A percentile compares a stretch with the other conserved stretches of the same genome.
These are phyloP conservation scores for Cladosporium colombiae DNA, from an alignment of 2,329 filamentous ascomycete genomes.

Conservation along the genomic window DNA sequence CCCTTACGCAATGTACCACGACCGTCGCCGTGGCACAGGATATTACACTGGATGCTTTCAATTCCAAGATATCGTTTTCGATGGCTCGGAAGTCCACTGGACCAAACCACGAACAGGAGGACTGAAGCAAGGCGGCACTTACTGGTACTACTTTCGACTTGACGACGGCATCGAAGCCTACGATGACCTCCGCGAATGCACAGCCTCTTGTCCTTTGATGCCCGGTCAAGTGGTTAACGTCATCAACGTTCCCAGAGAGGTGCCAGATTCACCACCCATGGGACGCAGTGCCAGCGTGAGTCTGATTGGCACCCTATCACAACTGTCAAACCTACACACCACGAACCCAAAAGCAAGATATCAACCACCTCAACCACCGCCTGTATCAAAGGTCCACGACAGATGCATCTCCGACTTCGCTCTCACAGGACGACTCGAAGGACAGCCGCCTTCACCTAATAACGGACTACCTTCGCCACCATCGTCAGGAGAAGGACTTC, in stretches of 20 bases:
- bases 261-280: constrained; percentile 30
- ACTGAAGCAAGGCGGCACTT: constrained; percentile 87
- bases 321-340: constrained; percentile 26
- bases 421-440: constrained; percentile 31
- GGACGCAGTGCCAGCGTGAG: constrained; percentile 35
- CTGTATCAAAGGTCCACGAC: constrained; percentile 33
- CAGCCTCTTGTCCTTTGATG: constrained; percentile 78
- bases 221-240: constrained; percentile 88
- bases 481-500: constrained; percentile 3
- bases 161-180: constrained; percentile 76
- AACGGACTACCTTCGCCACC: not conserved
- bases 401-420: constrained; percentile 35
- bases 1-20: constrained; percentile 77
- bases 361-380: constrained; percentile 32
- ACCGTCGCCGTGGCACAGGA: constrained; percentile 69
- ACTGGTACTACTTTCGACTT: constrained; percentile 96
- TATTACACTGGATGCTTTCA: constrained; percentile 87
- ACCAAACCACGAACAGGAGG: constrained; percentile 68
- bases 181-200: constrained; percentile 71
- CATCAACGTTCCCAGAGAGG: constrained; percentile 74
- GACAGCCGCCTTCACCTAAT: constrained; percentile 12
- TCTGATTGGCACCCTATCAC: constrained; percentile 28
- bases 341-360: constrained; percentile 34
- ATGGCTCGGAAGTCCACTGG: constrained; percentile 62
- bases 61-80: constrained; percentile 82